A percentile compares a stretch with the other conserved stretches of the same genome.
These are phyloP conservation scores for Russula compacta DNA, from an alignment of 768 basidiomycete species.

Conservation along the genomic window DNA sequence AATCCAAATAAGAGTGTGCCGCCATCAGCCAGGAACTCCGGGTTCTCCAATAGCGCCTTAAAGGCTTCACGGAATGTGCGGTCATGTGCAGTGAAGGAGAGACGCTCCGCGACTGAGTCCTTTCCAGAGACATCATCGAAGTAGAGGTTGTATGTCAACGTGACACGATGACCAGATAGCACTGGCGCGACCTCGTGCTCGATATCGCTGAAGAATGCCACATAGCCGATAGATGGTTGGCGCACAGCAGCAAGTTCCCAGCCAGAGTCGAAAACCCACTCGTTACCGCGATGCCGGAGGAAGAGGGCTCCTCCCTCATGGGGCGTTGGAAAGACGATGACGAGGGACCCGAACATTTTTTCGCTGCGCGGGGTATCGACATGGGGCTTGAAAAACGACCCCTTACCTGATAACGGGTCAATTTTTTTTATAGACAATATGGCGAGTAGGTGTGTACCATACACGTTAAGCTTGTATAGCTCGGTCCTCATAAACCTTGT, in stretches of 20 bases:
- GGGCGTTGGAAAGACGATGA: constrained; percentile 39
- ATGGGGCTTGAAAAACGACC: constrained; percentile 42
- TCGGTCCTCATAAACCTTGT: neutral
- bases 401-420: neutral
- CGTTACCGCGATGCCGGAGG: constrained; percentile 29
- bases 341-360: constrained; percentile 44
- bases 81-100: neutral
- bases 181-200: constrained; percentile 40
- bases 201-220: constrained; percentile 37
- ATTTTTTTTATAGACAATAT: neutral
- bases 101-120: neutral
- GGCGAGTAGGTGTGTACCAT: neutral
- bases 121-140: constrained; percentile 10
- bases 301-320: constrained; percentile 39
- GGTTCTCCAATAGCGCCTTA: constrained; percentile 26
- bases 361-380: constrained; percentile 38
- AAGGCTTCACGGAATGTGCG: constrained; percentile 16
- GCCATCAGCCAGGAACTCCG: constrained; percentile 31
- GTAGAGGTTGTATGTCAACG: constrained; percentile 38
- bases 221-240: constrained; percentile 27
- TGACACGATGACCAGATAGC: constrained; percentile 33
- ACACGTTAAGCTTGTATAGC: neutral
- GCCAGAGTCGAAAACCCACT: constrained; percentile 34
- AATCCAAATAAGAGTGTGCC: constrained; percentile 36
- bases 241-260: constrained; percentile 16